Evolutionary conservation across 345 rosid genomes (phyloP), one percentile per base, ranked within the genome.

Genomic region (Sonneratia alba): DNA sequence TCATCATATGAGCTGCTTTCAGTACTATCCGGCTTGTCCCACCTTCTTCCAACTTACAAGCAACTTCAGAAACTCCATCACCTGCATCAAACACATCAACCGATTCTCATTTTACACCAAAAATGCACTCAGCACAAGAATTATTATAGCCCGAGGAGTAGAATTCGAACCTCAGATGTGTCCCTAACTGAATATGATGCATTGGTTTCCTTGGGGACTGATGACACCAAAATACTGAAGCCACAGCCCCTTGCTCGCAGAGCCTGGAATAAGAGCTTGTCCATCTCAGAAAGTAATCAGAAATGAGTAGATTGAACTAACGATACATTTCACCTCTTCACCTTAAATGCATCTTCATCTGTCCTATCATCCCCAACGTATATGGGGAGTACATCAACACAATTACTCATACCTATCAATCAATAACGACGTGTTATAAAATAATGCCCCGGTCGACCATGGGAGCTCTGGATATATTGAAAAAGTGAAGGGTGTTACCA

Each of bases 281-380:
- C 32, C 4, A 56, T 34, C 15, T 12, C 37, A 27, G 27, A 38
- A 49, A 14, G 36, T 16, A 8, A 48, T 32, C 15, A 37, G 32
- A 53, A 53, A 18, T 53, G 59, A 18, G 59, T 53, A 16, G 22
- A 21, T 18, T 8, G 59, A 53, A 21, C 22, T 18, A 16, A 16
- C 21, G 55, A 8, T 40, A 16, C 7, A 5, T 36, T 24, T n/a
- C 37, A 36, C 27, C 34, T 22, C 1, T 53, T 57, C 79, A 85
- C 98, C 92, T 92, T 88, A 80, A 95, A 92, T 62, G 98, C 99
- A 75, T 95, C 97, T 76, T 95, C 99, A 79, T 95, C 99, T 0
- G 87, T 83, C 64, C 74, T 85, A 69, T 96, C 99, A 75, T 96
- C 99, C 14, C 99, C 98, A 0, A 96, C 84, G 19, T 79, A 96